Evolutionary conservation across 1,284 basidiomycete species (phyloP), one percentile per base, ranked within the genome.

Genomic region (Porogramme epimiltina): DNA sequence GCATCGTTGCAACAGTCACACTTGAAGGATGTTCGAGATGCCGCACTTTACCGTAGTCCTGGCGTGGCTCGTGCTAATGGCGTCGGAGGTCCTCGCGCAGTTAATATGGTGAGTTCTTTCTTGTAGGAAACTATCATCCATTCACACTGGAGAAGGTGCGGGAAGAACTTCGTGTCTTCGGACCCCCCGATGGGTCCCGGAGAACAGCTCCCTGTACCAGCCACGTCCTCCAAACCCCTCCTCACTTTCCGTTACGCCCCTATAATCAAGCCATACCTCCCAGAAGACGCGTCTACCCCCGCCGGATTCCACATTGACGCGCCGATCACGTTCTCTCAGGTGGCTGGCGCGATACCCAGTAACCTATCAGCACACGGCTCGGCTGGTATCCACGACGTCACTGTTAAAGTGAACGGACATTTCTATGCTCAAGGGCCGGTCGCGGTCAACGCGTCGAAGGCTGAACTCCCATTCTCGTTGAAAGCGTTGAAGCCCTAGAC

Each of bases 211-310:
- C 74, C 79, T 3, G 61, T 76, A 2, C 81, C 85, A 1, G 66
- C 67, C 0, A 65, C 67, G 0, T 83, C 81, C 0, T 54, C 66
- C 0, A 67, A 65, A 1, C 79, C 85, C n/a, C 75, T 88, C 3
- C 72, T 90, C 11, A 81, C 85, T 0, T 74, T 91, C 49, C 79
- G 84, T 46, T 91, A 87, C 62, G 76, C 78, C 2, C 87, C 85
- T 16, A 81, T 76, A 2, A 79, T 88, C 48, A 77, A 81, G 31
- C 89, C 89, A 1, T 91, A 87, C 66, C 77, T 90, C 3, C 74
- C 78, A 3, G 74, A 76, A 45, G 82, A 86, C 52, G 67, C 67
- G 3, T 51, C 66, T 15, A 63, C 70, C 0, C 66, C 69, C 16
- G 66, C 74, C 0, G 60, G 66, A 9, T 69, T 90, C 55, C 66